Evolutionary conservation across 1,139 yeast species (phyloP).

Genomic region (Magnusiomyces suaveolens): DNA sequence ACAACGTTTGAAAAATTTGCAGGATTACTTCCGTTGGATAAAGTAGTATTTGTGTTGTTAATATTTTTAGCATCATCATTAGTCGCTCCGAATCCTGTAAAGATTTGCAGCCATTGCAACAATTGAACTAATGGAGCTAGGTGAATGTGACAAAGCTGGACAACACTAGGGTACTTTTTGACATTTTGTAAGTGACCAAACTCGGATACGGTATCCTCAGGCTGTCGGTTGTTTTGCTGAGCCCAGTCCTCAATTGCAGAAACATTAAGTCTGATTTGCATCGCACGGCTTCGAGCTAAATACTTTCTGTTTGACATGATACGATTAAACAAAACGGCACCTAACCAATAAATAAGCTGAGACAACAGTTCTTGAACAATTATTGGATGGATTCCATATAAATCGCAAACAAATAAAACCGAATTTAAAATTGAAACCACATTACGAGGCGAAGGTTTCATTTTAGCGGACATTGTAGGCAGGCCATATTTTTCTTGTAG

Average conservation of each 20-base stretch:
- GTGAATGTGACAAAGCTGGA: slow-evolving; percentile 51
- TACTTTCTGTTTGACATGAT: slow-evolving; percentile 56
- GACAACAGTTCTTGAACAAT: slow-evolving; percentile 68
- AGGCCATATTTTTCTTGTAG: slow-evolving; percentile 56
- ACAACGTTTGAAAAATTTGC: slow-evolving; percentile 46
- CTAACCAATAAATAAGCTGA: slow-evolving; percentile 70
- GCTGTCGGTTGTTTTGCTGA: slow-evolving; percentile 60
- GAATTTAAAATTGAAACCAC: slow-evolving; percentile 85
- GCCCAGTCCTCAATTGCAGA: slow-evolving; percentile 92
- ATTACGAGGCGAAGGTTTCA: slow-evolving; percentile 77
- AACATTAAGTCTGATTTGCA: slow-evolving; percentile 77
- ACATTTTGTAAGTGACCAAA: slow-evolving; percentile 21
- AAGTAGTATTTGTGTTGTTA: background rate
- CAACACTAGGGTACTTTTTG: slow-evolving; percentile 27
- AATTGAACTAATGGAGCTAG: slow-evolving; percentile 68
- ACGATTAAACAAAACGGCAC: slow-evolving; percentile 63
- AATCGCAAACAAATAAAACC: slow-evolving; percentile 61
- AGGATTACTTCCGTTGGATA: background rate
- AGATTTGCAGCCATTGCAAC: slow-evolving; percentile 83
- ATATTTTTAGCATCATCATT: background rate
- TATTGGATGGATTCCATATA: slow-evolving; percentile 71
- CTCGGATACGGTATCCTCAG: slow-evolving; percentile 33
- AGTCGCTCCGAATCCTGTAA: slow-evolving; percentile 50
- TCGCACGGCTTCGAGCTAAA: slow-evolving; percentile 72
- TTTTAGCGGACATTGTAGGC: slow-evolving; percentile 57